Evolutionary conservation across 2,329 filamentous ascomycete species (phyloP).

Genomic region (Cladosporium cucumerinum): DNA sequence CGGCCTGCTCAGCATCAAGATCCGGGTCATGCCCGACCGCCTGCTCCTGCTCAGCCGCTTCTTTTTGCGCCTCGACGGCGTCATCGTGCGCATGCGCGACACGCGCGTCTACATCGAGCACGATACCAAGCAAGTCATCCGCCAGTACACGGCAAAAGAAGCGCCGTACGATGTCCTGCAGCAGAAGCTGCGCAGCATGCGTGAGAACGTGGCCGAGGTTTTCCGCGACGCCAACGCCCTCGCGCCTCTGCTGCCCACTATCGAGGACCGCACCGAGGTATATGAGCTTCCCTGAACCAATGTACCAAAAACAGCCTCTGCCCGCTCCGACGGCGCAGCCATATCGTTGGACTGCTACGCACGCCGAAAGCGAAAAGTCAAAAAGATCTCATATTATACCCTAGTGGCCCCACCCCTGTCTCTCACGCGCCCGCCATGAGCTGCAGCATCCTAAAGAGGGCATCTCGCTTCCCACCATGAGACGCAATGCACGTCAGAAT

Average conservation of each 20-base stretch:
- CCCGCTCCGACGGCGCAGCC: neutral
- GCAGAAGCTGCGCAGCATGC: conserved; percentile 51
- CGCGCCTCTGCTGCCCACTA: conserved; percentile 63
- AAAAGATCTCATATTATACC: neutral
- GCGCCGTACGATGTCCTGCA: conserved; percentile 73
- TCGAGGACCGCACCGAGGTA: conserved; percentile 64
- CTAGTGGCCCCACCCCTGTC: neutral
- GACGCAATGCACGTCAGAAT: neutral
- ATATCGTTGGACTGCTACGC: neutral
- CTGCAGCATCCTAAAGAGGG: neutral
- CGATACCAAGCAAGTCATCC: conserved; percentile 68
- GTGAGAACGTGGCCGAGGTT: conserved; percentile 71
- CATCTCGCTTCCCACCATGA: neutral
- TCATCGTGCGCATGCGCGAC: conserved; percentile 81
- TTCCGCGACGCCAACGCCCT: conserved; percentile 78
- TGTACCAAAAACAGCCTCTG: neutral
- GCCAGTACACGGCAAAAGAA: conserved; percentile 90
- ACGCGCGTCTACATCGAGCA: conserved; percentile 93
- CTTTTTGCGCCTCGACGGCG: conserved; percentile 90
- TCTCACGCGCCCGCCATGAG: neutral
- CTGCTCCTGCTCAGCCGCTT: conserved; percentile 81
- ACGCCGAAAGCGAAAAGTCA: neutral
- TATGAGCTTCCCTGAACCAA: conserved; percentile 28
- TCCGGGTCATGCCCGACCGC: conserved; percentile 86
- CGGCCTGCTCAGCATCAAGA: conserved; percentile 81